Evolutionary conservation across 2,329 filamentous ascomycete genomes (phyloP).

Genomic region (Boeremia exigua): DNA sequence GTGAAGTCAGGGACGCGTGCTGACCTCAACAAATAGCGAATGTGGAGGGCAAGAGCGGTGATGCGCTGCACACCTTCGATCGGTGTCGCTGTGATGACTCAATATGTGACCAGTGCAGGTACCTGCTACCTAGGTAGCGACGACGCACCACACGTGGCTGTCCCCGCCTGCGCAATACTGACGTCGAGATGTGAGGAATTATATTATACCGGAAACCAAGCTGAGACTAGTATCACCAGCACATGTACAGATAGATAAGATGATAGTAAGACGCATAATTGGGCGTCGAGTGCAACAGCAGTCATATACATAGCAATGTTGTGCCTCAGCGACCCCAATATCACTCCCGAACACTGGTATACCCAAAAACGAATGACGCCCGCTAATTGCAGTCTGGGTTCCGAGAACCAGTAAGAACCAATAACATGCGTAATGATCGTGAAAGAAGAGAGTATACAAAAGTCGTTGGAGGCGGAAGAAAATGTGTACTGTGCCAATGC

Average conservation of each 20-base stretch:
- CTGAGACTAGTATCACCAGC: not conserved
- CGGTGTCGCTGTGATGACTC: no score
- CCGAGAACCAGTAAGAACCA: not conserved
- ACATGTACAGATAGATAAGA: not conserved
- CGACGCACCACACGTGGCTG: no score
- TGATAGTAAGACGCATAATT: not conserved
- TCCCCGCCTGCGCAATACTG: no score
- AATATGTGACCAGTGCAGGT: no score
- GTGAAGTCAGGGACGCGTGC: no score
- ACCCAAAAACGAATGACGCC: slow-evolving; percentile 19
- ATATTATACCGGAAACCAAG: no score
- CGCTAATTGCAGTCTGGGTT: slow-evolving; percentile 10
- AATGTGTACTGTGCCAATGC: not conserved
- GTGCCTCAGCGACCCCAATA: not conserved
- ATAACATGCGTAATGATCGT: slow-evolving; percentile 1
- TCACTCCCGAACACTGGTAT: slow-evolving; percentile 5
- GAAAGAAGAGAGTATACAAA: slow-evolving; percentile 1
- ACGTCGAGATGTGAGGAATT: not conserved
- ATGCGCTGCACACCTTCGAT: no score
- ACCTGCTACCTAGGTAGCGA: no score
- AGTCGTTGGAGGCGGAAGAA: not conserved
- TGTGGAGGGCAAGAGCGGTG: no score
- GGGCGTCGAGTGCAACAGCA: not conserved
- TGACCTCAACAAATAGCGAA: no score
- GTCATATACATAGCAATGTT: not conserved